phyloP scores from a whole-genome alignment of 768 basidiomycete genomes.

The Agaricus blazei region DNA sequence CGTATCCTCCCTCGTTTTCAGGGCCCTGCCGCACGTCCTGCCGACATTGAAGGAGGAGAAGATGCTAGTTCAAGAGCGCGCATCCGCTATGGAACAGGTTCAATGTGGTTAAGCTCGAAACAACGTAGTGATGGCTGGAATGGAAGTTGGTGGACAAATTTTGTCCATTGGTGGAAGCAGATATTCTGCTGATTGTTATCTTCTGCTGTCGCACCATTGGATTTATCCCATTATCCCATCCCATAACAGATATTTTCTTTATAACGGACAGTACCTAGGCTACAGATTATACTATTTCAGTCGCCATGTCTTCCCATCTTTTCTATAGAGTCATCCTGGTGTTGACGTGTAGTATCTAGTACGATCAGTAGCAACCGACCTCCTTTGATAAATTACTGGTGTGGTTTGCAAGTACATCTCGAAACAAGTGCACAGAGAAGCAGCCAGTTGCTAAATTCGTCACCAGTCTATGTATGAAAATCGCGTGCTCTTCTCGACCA shows the following conservation, averaged over 20 bases:
- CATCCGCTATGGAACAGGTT: conserved; percentile 76
- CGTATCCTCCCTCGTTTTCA: conserved; percentile 73
- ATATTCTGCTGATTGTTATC: conserved; percentile 55
- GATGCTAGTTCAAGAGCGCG: conserved; percentile 50
- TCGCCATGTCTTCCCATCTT: background rate
- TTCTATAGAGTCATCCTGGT: conserved; percentile 3
- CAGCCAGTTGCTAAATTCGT: background rate
- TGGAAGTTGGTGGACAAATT: conserved; percentile 76
- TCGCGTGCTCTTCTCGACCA: background rate
- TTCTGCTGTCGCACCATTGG: background rate
- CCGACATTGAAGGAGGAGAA: conserved; percentile 70
- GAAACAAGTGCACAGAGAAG: background rate
- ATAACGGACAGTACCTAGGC: background rate
- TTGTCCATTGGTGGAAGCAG: conserved; percentile 75
- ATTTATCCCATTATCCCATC: background rate
- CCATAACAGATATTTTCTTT: background rate
- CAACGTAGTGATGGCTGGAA: conserved; percentile 60
- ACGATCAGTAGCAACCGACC: background rate
- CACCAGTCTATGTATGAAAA: background rate
- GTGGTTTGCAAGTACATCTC: too few species aligned
- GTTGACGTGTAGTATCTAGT: background rate
- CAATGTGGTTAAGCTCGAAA: conserved; percentile 70
- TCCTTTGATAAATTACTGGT: background rate
- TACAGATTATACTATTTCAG: background rate
- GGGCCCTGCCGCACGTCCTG: conserved; percentile 24